Percentiles rank a stretch among this genome's conserved stretches.
Evolutionary conservation across 805 yeast species (phyloP).

Genomic region (Saccharomyces mikatae): DNA sequence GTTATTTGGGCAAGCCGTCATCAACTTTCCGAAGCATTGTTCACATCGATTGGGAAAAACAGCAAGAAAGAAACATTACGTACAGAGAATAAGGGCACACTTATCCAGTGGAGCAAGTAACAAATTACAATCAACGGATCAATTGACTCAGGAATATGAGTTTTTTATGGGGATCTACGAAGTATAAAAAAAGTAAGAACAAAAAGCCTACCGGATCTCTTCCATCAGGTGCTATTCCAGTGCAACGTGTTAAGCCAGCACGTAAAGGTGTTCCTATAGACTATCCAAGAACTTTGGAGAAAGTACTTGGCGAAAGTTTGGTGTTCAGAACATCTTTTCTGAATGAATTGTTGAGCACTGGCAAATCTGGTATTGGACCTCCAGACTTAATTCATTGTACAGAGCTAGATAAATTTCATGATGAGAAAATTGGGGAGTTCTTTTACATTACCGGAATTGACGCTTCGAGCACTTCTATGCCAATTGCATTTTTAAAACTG

Average conservation of each 20-base stretch:
- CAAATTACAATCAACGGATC: background rate
- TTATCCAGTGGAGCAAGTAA: background rate
- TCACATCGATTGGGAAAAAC: background rate
- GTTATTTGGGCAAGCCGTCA: background rate
- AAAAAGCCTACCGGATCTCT: background rate
- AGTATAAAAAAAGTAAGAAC: background rate
- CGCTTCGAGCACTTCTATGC: slow-evolving; percentile 37
- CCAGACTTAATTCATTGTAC: slow-evolving; percentile 52
- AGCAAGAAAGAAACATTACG: background rate
- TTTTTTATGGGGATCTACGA: background rate
- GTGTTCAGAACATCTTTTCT: slow-evolving; percentile 20
- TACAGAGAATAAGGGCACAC: background rate
- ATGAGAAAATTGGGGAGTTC: slow-evolving; percentile 43
- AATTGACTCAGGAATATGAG: background rate
- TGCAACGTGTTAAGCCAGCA: background rate
- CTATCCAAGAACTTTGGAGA: slow-evolving; percentile 25
- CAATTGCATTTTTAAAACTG: slow-evolving; percentile 41
- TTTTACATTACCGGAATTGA: slow-evolving; percentile 44
- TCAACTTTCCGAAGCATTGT: background rate
- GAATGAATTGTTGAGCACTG: slow-evolving; percentile 10
- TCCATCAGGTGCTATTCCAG: background rate
- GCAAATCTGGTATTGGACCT: slow-evolving; percentile 49
- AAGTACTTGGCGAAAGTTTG: slow-evolving; percentile 27
- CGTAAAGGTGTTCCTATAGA: slow-evolving; percentile 4
- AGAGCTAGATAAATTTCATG: slow-evolving; percentile 34